These are phyloP conservation scores for Solanum hybrid DNA, from an alignment of 305 asterid species.

Conservation along the genomic window DNA sequence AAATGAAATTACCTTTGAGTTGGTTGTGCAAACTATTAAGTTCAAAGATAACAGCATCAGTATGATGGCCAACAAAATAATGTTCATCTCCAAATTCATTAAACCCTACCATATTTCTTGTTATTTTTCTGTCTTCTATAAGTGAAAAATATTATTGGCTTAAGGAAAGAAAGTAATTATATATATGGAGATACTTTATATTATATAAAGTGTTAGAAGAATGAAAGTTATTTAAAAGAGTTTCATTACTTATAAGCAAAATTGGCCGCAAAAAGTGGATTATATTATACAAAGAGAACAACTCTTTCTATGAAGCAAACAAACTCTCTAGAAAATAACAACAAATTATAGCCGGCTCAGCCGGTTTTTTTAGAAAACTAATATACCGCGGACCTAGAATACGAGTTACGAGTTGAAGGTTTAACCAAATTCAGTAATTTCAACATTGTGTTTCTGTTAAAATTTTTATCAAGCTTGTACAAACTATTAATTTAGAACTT, in stretches of 20 bases:
- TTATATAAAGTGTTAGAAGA: constrained; percentile 1
- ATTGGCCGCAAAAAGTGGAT: constrained; percentile 38
- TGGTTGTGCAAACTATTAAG: constrained; percentile 65
- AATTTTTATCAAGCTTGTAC: neutral
- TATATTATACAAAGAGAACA: neutral
- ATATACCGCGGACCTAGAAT: neutral
- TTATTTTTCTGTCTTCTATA: neutral
- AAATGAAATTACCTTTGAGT: constrained; percentile 48
- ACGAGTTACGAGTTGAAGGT: neutral
- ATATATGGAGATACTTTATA: neutral
- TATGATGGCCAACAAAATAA: constrained; percentile 25
- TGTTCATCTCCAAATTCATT: constrained; percentile 27
- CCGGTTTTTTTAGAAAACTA: neutral
- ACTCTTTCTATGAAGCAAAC: constrained; percentile 52
- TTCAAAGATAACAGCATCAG: constrained; percentile 73
- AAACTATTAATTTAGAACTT: neutral
- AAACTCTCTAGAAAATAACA: constrained; percentile 22
- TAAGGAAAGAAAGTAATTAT: neutral
- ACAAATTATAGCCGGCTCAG: neutral
- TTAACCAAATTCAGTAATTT: neutral
- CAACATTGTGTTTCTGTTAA: neutral
- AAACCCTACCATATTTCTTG: constrained; percentile 23
- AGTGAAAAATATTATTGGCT: neutral
- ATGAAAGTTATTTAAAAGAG: neutral
- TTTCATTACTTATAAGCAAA: constrained; percentile 43